Percentiles rank a stretch among this genome's conserved stretches.
These are phyloP conservation scores for Tricholomella constricta DNA, from an alignment of 768 basidiomycete species.

Conservation along the genomic window DNA sequence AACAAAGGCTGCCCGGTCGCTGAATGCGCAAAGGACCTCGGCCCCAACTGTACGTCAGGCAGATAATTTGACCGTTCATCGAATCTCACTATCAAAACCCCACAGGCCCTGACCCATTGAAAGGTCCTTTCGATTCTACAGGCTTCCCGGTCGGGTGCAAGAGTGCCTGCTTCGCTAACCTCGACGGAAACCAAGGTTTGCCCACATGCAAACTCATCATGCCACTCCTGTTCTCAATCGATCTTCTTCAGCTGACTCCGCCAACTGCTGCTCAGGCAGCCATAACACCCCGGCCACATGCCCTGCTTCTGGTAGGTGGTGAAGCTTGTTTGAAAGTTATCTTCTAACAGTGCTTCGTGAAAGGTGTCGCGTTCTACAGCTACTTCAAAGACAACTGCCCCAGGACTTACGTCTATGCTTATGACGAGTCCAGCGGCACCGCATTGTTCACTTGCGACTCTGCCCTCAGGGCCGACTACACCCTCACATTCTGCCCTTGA, in stretches of 20 bases:
- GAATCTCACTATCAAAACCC: neutral
- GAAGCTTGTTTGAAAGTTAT: constrained; percentile 10
- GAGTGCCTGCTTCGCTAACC: constrained; percentile 46
- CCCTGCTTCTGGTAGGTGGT: constrained; percentile 34
- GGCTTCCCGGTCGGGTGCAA: constrained; percentile 57
- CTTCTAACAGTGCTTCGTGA: neutral
- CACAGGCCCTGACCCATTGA: constrained; percentile 42
- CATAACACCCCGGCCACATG: constrained; percentile 37
- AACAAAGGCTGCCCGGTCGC: constrained; percentile 49
- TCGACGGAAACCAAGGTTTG: constrained; percentile 33
- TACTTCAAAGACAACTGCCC: constrained; percentile 31
- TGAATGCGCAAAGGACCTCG: constrained; percentile 54
- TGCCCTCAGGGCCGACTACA: constrained; percentile 29
- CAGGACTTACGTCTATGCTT: constrained; percentile 46
- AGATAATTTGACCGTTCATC: neutral
- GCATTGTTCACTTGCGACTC: constrained; percentile 46
- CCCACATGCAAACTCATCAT: no score
- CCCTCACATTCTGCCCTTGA: constrained; percentile 32
- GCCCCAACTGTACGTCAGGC: constrained; percentile 43
- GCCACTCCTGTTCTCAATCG: no score
- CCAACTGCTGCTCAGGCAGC: constrained; percentile 39
- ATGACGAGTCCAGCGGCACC: constrained; percentile 46
- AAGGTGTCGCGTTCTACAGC: constrained; percentile 26
- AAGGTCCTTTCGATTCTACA: constrained; percentile 48
- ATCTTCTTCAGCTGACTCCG: constrained; percentile 29